Conservation (phyloP, 805 yeast species). For the Lachancea thermotolerans region DNA sequence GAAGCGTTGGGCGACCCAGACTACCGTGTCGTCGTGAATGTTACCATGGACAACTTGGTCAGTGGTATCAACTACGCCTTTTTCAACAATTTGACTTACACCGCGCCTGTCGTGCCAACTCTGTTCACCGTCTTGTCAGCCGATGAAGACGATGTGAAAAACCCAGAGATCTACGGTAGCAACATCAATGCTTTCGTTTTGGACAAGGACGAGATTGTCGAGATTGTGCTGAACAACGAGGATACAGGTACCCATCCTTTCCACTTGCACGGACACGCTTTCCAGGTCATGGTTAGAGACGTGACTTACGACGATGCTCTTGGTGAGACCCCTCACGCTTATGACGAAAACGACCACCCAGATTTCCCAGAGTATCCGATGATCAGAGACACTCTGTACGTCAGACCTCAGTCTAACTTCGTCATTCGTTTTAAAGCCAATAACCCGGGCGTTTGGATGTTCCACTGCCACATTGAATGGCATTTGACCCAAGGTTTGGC, state of each 20-base stretch:
- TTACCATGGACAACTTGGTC: slow-evolving; percentile 75
- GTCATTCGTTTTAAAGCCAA: slow-evolving; percentile 83
- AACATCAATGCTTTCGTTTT: slow-evolving; percentile 73
- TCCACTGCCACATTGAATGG: slow-evolving; percentile 99
- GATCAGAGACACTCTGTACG: slow-evolving; percentile 75
- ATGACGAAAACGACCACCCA: slow-evolving; percentile 43
- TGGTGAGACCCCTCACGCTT: slow-evolving; percentile 48
- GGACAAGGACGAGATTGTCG: slow-evolving; percentile 49
- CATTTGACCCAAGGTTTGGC: slow-evolving; percentile 94
- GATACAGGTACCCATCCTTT: slow-evolving; percentile 96
- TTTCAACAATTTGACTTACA: slow-evolving; percentile 80
- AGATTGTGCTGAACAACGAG: slow-evolving; percentile 73
- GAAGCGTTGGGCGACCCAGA: slow-evolving; percentile 62
- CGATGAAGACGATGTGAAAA: slow-evolving; percentile 48
- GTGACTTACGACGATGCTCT: slow-evolving; percentile 47
- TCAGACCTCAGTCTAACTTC: slow-evolving; percentile 77
- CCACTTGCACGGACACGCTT: slow-evolving; percentile 87
- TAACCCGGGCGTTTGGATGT: slow-evolving; percentile 97
- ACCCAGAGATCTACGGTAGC: slow-evolving; percentile 59
- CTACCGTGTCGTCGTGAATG: slow-evolving; percentile 59
- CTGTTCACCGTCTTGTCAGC: slow-evolving; percentile 72
- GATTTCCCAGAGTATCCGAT: slow-evolving; percentile 69
- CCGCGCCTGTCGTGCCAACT: slow-evolving; percentile 79
- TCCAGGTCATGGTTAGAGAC: slow-evolving; percentile 77
- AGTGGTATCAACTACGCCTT: slow-evolving; percentile 94